These are phyloP conservation scores for Sonneratia caseolaris DNA, from an alignment of 345 rosid genomes.

Conservation along the genomic window DNA sequence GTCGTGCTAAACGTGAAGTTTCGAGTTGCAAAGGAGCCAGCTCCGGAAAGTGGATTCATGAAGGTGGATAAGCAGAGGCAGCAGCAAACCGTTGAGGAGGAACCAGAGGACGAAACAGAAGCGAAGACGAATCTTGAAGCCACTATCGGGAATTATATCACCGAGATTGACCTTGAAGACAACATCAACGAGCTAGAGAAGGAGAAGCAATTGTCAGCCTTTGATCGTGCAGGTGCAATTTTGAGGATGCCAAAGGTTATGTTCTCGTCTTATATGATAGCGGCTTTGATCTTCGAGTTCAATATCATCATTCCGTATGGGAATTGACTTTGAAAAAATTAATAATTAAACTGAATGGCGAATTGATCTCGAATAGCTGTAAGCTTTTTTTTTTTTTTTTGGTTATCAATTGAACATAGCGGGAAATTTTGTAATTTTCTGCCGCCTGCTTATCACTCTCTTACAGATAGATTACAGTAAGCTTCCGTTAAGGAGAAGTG, in stretches of 20 bases:
- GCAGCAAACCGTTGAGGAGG: constrained; percentile 15
- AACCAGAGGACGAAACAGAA: constrained; percentile 3
- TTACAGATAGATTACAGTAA: constrained; percentile 82
- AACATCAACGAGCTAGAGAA: neutral
- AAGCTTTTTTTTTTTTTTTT: neutral
- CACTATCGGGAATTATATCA: neutral
- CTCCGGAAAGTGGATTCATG: constrained; percentile 18
- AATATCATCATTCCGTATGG: neutral
- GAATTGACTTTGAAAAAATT: neutral
- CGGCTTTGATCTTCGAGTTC: neutral
- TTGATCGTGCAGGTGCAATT: neutral
- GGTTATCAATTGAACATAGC: neutral
- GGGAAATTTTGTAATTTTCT: neutral
- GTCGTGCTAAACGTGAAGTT: constrained; percentile 62
- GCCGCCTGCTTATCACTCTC: constrained; percentile 24
- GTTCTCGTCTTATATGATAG: neutral
- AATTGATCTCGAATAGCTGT: neutral
- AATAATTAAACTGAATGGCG: neutral
- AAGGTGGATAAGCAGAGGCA: constrained; percentile 27
- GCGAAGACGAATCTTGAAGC: neutral
- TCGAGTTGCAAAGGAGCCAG: constrained; percentile 12
- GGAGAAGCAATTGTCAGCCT: neutral
- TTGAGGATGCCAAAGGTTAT: neutral
- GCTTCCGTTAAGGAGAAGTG: constrained; percentile 92
- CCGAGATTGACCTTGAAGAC: neutral